Percentiles rank a stretch among this genome's conserved stretches.
phyloP scores from a whole-genome alignment of 345 rosid genomes.

The Dovyalis caffra region DNA sequence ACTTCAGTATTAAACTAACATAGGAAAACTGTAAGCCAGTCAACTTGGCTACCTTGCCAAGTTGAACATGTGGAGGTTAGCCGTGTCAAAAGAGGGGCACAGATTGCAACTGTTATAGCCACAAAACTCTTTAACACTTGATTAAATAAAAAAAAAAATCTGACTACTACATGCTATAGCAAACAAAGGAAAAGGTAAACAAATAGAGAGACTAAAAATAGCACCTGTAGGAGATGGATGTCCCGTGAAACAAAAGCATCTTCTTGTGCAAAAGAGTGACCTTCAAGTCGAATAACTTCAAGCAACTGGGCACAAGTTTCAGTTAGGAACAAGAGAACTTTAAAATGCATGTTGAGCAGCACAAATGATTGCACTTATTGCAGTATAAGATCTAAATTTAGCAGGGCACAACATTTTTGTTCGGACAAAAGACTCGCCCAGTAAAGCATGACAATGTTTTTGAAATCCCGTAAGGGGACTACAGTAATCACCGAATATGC shows the following conservation, averaged over 20 bases:
- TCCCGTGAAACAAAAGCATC: conserved; percentile 93
- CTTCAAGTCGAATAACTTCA: conserved; percentile 93
- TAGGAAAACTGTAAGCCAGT: neutral
- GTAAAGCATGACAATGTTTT: neutral
- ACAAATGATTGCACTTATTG: neutral
- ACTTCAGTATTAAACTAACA: neutral
- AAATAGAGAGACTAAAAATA: neutral
- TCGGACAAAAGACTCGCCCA: neutral
- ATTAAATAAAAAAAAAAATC: neutral
- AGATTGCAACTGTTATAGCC: neutral
- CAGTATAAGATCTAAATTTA: neutral
- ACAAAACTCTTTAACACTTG: neutral
- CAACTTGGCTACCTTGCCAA: neutral
- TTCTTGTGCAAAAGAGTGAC: conserved; percentile 88
- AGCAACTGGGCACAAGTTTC: conserved; percentile 52
- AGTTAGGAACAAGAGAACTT: neutral
- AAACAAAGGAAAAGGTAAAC: neutral
- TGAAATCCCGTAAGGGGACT: too few species aligned
- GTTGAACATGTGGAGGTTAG: neutral
- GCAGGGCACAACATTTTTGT: neutral
- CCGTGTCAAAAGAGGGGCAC: neutral
- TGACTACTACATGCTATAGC: neutral
- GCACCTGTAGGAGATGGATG: conserved; percentile 94
- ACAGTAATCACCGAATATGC: neutral
- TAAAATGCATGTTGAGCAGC: neutral